Evolutionary conservation across 139 green algal genomes (phyloP).

Genomic region (Picochlorum sp.): DNA sequence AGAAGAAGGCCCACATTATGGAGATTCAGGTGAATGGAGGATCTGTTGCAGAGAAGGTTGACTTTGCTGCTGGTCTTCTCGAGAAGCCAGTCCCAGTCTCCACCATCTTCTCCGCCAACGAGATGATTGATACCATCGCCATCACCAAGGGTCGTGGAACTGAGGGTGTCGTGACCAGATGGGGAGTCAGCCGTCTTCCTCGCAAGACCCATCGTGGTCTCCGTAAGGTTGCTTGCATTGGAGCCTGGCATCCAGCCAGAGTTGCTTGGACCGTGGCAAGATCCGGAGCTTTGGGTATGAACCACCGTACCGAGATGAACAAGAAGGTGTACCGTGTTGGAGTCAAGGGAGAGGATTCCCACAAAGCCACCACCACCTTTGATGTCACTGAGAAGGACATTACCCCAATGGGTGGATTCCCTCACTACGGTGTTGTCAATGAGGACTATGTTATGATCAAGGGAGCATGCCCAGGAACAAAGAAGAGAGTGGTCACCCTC

Average conservation of each 20-base stretch:
- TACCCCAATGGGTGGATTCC: conserved; percentile 98
- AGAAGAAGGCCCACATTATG: conserved; percentile 98
- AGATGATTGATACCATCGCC: conserved; percentile 99
- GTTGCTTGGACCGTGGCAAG: conserved; percentile 94
- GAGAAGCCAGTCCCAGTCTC: conserved; percentile 89
- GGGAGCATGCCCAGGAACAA: conserved; percentile 76
- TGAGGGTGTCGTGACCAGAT: conserved; percentile 95
- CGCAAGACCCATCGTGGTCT: conserved; percentile 99
- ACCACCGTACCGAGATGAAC: conserved; percentile 99
- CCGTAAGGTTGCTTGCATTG: conserved; percentile 98
- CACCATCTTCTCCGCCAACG: conserved; percentile 78
- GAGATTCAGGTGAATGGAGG: conserved; percentile 99
- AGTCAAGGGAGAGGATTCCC: conserved; percentile 82
- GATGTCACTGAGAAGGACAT: conserved; percentile 97
- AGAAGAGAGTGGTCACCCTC: conserved; percentile 96
- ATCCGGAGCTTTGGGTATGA: conserved; percentile 91
- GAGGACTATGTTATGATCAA: conserved; percentile 99
- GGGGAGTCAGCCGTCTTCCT: conserved; percentile 96
- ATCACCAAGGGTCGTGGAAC: conserved; percentile 93
- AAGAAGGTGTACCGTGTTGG: conserved; percentile 99
- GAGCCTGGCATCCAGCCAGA: conserved; percentile 95
- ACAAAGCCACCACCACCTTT: conserved; percentile 85
- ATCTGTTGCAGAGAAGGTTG: conserved; percentile 84
- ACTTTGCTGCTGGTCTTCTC: conserved; percentile 88
- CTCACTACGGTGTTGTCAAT: conserved; percentile 94